Conservation (phyloP, 768 basidiomycete genomes). For the Boletus rubroflammeus region DNA sequence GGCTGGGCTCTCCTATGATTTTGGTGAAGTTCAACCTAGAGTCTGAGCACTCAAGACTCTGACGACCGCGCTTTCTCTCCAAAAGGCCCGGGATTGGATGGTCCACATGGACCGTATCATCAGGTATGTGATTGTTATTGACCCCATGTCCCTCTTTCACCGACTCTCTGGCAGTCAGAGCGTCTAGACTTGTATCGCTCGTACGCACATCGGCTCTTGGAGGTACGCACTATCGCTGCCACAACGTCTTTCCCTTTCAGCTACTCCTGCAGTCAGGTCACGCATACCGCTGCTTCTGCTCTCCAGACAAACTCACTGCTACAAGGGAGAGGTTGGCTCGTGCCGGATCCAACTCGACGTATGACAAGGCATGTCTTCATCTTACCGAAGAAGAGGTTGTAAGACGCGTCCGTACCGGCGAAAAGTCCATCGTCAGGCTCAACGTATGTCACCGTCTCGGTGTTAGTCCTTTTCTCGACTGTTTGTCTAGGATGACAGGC, state of each 20-base stretch:
- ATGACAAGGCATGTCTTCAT: slow-evolving; percentile 86
- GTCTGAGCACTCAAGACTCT: not conserved
- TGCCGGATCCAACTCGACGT: slow-evolving; percentile 71
- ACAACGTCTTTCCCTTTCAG: not conserved
- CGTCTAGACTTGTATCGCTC: slow-evolving; percentile 78
- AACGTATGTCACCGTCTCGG: slow-evolving; percentile 54
- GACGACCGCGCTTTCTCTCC: not conserved
- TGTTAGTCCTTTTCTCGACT: not conserved
- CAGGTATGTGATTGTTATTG: slow-evolving; percentile 48
- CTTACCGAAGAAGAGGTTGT: slow-evolving; percentile 84
- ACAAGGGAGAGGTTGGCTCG: slow-evolving; percentile 70
- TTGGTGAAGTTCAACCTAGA: slow-evolving; percentile 50
- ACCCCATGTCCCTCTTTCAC: not conserved
- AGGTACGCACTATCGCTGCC: slow-evolving; percentile 42
- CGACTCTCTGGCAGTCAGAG: slow-evolving; percentile 63
- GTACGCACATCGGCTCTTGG: slow-evolving; percentile 70
- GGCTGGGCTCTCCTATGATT: slow-evolving; percentile 91
- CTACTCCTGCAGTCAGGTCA: slow-evolving; percentile 58
- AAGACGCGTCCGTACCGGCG: slow-evolving; percentile 66
- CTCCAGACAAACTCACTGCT: slow-evolving; percentile 60
- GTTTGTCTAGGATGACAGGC: slow-evolving; percentile 50
- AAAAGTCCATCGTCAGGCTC: slow-evolving; percentile 80
- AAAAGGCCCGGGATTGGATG: slow-evolving; percentile 72
- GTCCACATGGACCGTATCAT: slow-evolving; percentile 80
- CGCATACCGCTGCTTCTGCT: slow-evolving; percentile 96